Evolutionary conservation across 257 asterid genomes (phyloP), one percentile per base, ranked within the genome.

Genomic region (Rhazya stricta): DNA sequence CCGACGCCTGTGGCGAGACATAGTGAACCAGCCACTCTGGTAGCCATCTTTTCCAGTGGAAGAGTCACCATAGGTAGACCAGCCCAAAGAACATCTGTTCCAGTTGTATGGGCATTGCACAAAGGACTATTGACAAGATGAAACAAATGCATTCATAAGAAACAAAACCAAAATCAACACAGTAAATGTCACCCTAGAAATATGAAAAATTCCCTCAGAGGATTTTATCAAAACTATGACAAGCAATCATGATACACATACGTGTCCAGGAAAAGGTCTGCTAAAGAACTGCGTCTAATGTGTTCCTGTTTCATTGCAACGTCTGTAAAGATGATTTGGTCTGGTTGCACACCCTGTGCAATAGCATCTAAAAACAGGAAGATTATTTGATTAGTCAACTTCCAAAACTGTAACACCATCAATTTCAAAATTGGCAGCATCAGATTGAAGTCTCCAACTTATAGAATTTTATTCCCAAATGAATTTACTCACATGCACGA

Each of bases 1-100:
- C 99, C 99, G 54, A 92, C 85, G 79, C 98, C 99, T 30, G 98
- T 95, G 66, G 99, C 99, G 88, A 95, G 84, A 82, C 98, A 92
- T 80, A 95, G 86, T 66, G 99, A 95, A 76, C 98, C 99, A 80
- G 99, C 99, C 74, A 95, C 99, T 81, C 99, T 85, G 36, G 99
- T 95, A 34, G 99, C 99, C 99, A 95, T 95, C 79, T 95, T 95
- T 93, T 95, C 98, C 18, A 95, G 97, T 65, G 99, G 96, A 78
- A 95, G 96, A 60, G 99, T 95, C 66, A 95, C 69, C 93, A 95
- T 89, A 23, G 99, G 99, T 69, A 95, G 86, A 70, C 99, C 99
- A 39, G 99, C 99, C 99, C 99, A 95, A 78, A 95, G 98, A 84
- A 95, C 80, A 81, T 95, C 99, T 15, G 99, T 95, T 67, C 99